A percentile compares a stretch with the other conserved stretches of the same genome.
Conservation (phyloP, 139 green algal genomes). For the Monoraphidium neglectum region DNA sequence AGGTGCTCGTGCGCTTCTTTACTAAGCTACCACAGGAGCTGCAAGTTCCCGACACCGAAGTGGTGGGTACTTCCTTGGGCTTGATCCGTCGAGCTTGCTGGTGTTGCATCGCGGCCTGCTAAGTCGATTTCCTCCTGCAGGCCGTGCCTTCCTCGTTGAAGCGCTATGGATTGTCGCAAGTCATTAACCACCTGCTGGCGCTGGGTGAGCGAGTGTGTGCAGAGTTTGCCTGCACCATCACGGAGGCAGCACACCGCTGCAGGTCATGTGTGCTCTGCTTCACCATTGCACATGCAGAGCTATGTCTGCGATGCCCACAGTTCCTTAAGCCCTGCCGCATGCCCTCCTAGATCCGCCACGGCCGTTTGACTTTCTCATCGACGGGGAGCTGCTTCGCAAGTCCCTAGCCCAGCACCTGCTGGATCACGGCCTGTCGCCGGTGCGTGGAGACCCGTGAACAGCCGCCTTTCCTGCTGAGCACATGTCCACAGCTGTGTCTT, state of each 20-base stretch:
- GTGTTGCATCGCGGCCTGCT: neutral
- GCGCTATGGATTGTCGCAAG: slow-evolving; percentile 93
- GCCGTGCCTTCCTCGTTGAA: slow-evolving; percentile 86
- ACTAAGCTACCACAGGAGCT: slow-evolving; percentile 81
- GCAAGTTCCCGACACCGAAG: slow-evolving; percentile 67
- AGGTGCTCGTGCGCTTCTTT: slow-evolving; percentile 81
- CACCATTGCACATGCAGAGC: no score
- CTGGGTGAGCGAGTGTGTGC: slow-evolving; percentile 62
- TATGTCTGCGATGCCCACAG: no score
- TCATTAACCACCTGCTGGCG: slow-evolving; percentile 94
- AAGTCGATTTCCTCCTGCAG: no score
- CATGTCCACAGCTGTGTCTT: no score
- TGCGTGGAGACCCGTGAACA: slow-evolving; percentile 26
- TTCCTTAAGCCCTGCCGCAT: neutral
- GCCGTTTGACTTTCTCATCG: slow-evolving; percentile 96
- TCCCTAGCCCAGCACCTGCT: slow-evolving; percentile 82
- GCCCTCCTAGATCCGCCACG: slow-evolving; percentile 62
- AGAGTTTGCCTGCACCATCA: no score
- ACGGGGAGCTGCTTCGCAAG: slow-evolving; percentile 83
- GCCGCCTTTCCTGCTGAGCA: no score
- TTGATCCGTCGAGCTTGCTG: neutral
- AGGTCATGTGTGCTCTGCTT: no score
- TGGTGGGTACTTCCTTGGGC: slow-evolving; percentile 61
- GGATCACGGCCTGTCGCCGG: slow-evolving; percentile 73
- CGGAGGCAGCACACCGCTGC: no score